Conservation (phyloP, 352 stramenopile species). For the Globisporangium takayamanum region DNA sequence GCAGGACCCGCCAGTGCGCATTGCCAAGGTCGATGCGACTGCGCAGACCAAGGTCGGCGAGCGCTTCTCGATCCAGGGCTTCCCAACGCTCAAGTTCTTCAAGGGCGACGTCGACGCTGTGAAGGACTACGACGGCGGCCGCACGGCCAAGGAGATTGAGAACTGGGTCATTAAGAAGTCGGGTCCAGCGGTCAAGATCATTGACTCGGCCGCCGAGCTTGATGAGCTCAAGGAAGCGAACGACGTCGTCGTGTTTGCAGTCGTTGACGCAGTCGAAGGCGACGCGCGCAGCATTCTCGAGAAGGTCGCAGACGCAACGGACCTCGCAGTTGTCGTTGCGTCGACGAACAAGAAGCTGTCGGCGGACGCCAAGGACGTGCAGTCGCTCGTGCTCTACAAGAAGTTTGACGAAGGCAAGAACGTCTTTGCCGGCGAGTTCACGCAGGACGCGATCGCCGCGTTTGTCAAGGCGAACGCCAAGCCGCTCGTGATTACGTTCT, state of each 20-base stretch:
- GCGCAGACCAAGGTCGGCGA: constrained; percentile 72
- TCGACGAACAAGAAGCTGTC: constrained; percentile 62
- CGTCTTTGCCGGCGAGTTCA: constrained; percentile 70
- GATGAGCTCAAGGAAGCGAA: constrained; percentile 72
- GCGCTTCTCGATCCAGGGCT: constrained; percentile 80
- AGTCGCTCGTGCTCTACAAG: constrained; percentile 79
- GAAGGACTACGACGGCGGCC: constrained; percentile 87
- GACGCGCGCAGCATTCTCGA: constrained; percentile 59
- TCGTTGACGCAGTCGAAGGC: constrained; percentile 77
- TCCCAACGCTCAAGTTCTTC: constrained; percentile 93
- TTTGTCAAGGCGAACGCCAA: constrained; percentile 83
- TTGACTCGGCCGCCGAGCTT: constrained; percentile 68
- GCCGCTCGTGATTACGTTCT: constrained; percentile 89
- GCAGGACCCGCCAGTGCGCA: constrained; percentile 61
- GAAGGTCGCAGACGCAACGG: constrained; percentile 68
- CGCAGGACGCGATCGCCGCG: constrained; percentile 42
- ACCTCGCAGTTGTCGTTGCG: constrained; percentile 71
- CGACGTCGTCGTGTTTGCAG: constrained; percentile 82
- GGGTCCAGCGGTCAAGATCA: constrained; percentile 78
- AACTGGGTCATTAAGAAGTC: constrained; percentile 91
- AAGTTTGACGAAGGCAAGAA: constrained; percentile 85
- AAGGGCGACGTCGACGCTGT: constrained; percentile 71
- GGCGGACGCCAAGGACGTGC: constrained; percentile 43
- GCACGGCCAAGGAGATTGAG: constrained; percentile 82
- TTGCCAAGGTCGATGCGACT: constrained; percentile 88